These are phyloP conservation scores for Aureobasidium sp. DNA, from an alignment of 2,329 filamentous ascomycete species.

Conservation along the genomic window DNA sequence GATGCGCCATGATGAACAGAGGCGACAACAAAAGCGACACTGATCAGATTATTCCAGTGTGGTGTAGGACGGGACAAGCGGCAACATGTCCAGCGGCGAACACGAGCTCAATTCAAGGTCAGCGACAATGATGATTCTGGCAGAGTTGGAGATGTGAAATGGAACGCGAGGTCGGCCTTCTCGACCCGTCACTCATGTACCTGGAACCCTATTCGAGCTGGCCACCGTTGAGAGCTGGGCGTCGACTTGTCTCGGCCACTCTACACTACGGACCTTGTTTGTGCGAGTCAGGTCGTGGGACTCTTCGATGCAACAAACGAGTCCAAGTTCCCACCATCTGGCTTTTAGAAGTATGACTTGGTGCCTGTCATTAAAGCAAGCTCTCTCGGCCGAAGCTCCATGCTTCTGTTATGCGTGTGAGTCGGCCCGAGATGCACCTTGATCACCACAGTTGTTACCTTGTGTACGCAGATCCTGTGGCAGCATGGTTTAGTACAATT, in stretches of 20 bases:
- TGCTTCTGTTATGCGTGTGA: background rate
- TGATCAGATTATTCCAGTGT: background rate
- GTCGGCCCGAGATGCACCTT: background rate
- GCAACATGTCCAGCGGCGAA: background rate
- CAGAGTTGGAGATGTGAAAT: background rate
- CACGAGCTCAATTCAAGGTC: background rate
- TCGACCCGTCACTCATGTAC: background rate
- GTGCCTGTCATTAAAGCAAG: background rate
- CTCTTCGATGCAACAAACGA: background rate
- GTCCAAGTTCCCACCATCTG: background rate
- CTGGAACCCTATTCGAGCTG: background rate
- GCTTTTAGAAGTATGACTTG: background rate
- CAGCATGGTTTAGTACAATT: fast-evolving
- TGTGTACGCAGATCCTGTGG: background rate
- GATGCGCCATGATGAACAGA: background rate
- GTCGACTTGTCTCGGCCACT: background rate
- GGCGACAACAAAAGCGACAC: background rate
- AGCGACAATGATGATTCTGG: background rate
- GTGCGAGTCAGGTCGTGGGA: background rate
- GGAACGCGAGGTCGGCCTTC: background rate
- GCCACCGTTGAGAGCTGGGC: background rate
- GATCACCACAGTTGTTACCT: background rate
- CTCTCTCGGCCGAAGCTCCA: background rate
- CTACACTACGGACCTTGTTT: background rate
- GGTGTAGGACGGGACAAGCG: background rate